phyloP scores from a whole-genome alignment of 768 basidiomycete species.

The Boletus tylopilopsis region DNA sequence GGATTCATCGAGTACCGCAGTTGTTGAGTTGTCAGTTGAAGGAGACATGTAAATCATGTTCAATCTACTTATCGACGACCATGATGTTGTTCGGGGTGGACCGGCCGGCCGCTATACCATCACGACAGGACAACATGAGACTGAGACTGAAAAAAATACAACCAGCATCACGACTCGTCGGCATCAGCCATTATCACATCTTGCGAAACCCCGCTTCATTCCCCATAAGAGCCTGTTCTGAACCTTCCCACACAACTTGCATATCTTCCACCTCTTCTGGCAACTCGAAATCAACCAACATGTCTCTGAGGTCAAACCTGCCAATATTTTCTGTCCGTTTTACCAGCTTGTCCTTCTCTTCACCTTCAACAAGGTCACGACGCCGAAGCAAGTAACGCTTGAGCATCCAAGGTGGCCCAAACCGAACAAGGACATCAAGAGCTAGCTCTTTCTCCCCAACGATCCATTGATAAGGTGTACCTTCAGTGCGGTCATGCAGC shows the following conservation, averaged over 20 bases:
- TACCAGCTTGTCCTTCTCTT: conserved; percentile 11
- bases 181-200: conserved; percentile 8
- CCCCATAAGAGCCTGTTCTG: background rate
- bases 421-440: conserved; percentile 21
- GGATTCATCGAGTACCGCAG: background rate
- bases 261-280: conserved; percentile 12
- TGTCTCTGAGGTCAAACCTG: conserved; percentile 22
- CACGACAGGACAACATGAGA: too few species aligned
- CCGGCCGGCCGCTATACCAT: too few species aligned
- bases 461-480: conserved; percentile 22
- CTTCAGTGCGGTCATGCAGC: conserved; percentile 24
- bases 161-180: background rate
- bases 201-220: background rate
- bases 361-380: conserved; percentile 17
- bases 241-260: conserved; percentile 2
- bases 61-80: background rate
- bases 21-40: background rate
- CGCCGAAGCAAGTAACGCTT: conserved; percentile 23
- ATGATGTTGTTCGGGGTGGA: too few species aligned
- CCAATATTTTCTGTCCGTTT: conserved; percentile 18
- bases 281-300: conserved; percentile 17
- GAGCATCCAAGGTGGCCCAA: conserved; percentile 26
- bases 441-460: conserved; percentile 23
- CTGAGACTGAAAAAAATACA: too few species aligned
- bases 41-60: conserved; percentile 5